These are phyloP conservation scores for Fusarium camptoceras DNA, from an alignment of 2,329 filamentous ascomycete genomes.

Conservation along the genomic window DNA sequence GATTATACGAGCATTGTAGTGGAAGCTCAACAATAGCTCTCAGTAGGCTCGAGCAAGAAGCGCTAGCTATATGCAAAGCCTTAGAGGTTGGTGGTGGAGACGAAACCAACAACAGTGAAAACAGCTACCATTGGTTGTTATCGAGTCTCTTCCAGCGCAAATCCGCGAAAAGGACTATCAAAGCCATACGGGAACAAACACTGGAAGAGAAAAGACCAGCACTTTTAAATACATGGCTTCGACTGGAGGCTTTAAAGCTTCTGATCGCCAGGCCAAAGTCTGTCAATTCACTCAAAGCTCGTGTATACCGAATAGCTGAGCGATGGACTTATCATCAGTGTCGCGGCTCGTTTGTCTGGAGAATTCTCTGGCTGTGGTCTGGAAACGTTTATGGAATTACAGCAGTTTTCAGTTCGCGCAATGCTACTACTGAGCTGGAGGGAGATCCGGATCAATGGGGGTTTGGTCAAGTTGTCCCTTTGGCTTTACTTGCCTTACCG, in stretches of 20 bases:
- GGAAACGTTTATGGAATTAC: background rate
- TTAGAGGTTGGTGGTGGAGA: background rate
- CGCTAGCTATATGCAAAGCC: background rate
- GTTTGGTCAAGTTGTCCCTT: background rate
- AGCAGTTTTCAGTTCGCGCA: fast-evolving
- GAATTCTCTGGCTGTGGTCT: background rate
- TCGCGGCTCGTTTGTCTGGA: background rate
- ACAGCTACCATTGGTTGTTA: background rate
- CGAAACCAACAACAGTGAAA: background rate
- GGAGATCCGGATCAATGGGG: background rate
- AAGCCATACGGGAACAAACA: fast-evolving
- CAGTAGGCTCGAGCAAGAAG: background rate
- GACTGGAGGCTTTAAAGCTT: background rate
- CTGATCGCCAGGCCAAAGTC: fast-evolving
- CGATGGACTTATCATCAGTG: conserved; percentile 7
- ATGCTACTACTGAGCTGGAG: background rate
- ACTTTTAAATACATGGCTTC: background rate
- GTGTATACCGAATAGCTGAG: background rate
- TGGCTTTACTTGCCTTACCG: background rate
- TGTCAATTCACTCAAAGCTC: fast-evolving
- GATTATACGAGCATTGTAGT: background rate
- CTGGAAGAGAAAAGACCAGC: background rate
- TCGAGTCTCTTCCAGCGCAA: fast-evolving
- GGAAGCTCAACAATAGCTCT: background rate
- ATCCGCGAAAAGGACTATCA: fast-evolving